Conservation (phyloP, 78 protist species). For the Creolimax fragrantissima region DNA sequence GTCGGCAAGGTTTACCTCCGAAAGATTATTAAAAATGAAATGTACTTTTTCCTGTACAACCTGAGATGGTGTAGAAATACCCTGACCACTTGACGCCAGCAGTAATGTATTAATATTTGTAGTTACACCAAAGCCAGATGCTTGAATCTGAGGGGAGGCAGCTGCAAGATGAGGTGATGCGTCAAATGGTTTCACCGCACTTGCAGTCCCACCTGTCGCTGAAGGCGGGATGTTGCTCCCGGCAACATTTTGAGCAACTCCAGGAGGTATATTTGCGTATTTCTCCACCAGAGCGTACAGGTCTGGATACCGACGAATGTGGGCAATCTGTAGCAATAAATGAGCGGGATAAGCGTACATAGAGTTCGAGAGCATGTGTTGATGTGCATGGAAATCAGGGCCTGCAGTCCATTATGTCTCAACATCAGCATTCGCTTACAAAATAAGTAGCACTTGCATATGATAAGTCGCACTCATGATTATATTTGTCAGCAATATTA, state of each 20-base stretch:
- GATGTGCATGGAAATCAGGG: too few relatives aligned
- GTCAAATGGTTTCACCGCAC: not conserved
- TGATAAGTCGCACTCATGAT: too few relatives aligned
- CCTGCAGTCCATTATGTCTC: too few relatives aligned
- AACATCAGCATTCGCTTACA: too few relatives aligned
- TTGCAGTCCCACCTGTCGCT: not conserved
- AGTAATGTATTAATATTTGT: slow-evolving; percentile 9
- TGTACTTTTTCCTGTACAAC: slow-evolving; percentile 61
- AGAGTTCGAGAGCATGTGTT: not conserved
- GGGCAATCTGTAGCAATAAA: not conserved
- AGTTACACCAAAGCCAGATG: not conserved
- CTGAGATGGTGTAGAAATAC: slow-evolving; percentile 30
- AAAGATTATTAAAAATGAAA: slow-evolving; percentile 88
- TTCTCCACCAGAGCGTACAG: not conserved
- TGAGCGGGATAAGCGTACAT: not conserved
- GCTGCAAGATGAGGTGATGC: not conserved
- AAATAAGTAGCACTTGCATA: too few relatives aligned
- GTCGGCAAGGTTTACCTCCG: slow-evolving; percentile 42
- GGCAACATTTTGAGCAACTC: not conserved
- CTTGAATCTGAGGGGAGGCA: not conserved
- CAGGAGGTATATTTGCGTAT: not conserved
- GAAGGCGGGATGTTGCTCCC: not conserved
- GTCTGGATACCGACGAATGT: not conserved
- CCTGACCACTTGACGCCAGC: not conserved
- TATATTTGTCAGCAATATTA: too few relatives aligned